Base-by-base conservation (phyloP, 208 protist species). In the Acanthamoeba triangularis region DNA sequence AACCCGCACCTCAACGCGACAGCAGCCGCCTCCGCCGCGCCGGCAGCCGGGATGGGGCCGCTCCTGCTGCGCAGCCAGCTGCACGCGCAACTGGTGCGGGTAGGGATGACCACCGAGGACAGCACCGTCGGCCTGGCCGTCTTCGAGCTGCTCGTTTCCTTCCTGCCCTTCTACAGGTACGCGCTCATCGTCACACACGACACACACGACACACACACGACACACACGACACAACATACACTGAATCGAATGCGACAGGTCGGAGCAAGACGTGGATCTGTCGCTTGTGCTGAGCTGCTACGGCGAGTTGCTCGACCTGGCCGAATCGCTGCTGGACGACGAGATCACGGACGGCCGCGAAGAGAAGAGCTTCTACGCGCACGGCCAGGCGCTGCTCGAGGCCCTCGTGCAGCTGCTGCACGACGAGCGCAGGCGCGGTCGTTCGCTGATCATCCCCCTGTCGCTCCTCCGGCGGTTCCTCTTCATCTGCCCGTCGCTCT, bases 1-100 rank as follows among this genome's bases (percentile, higher is more conserved):
- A 90, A 90, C 52, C 69, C 54, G 16, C 82, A 65, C 49, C 37
- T 65, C 54, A 37, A 35, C 82, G 49, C 47, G 44, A 30, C 59
- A 3, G 14, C 54, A 33, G 2, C 47, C 0, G 13, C 82, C 14
- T 67, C n/a, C 52, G 49, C 47, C 6, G 41, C 33, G 20, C 23
- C 47, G 49, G 33, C 49, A 4, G 82, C 59, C 0, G 13, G 23
- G n/a, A 20, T 41, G 49, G n/a, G 30, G 13, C 11, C 59, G 52
- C 41, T 90, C 18, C 82, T 90, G 54, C 59, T 90, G 49, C 82
- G 59, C 18, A 30, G 54, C 20, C 82, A 90, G 54, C 30, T 90
- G 49, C 82, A 90, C 82, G 49, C 82, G 49, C 82, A 90, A n/a
- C 59, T 90, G 4, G 82, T 90, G 54, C 49, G 59, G 20, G 49